phyloP scores from a whole-genome alignment of 1,284 basidiomycete genomes.

The Leucoagaricus sp. region DNA sequence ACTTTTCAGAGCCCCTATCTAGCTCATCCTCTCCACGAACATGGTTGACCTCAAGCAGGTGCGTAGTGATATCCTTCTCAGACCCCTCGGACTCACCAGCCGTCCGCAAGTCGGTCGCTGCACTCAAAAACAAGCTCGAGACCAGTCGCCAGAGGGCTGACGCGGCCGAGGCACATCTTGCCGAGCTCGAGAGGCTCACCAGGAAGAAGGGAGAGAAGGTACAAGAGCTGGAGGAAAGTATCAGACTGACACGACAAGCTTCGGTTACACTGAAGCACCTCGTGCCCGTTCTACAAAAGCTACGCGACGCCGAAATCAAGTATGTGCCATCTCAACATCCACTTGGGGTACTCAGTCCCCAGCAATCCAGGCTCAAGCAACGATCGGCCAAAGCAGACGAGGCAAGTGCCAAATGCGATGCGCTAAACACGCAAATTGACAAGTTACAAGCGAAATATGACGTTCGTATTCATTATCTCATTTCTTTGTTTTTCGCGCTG shows the following conservation, averaged over 20 bases:
- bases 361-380: constrained; percentile 17
- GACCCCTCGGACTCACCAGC: constrained; percentile 6
- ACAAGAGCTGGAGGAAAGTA: constrained; percentile 24
- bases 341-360: not conserved
- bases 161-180: constrained; percentile 25
- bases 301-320: constrained; percentile 29
- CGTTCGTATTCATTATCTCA: constrained; percentile 18
- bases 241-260: constrained; percentile 24
- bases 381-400: constrained; percentile 19
- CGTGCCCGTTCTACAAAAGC: constrained; percentile 21
- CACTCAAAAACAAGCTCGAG: constrained; percentile 24
- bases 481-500: not conserved
- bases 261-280: constrained; percentile 25
- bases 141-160: constrained; percentile 23
- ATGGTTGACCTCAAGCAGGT: constrained; percentile 23
- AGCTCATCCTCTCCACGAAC: not conserved
- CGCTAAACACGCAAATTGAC: constrained; percentile 21
- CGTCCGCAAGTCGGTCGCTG: constrained; percentile 18
- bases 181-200: constrained; percentile 20
- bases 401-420: constrained; percentile 19
- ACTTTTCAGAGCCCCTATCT: constrained; percentile 2
- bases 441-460: constrained; percentile 26
- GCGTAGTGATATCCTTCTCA: constrained; percentile 2
- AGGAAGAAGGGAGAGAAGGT: constrained; percentile 22
- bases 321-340: constrained; percentile 19